These are phyloP conservation scores for Rhizoctonia solani DNA, from an alignment of 1,284 basidiomycete genomes.

Conservation along the genomic window DNA sequence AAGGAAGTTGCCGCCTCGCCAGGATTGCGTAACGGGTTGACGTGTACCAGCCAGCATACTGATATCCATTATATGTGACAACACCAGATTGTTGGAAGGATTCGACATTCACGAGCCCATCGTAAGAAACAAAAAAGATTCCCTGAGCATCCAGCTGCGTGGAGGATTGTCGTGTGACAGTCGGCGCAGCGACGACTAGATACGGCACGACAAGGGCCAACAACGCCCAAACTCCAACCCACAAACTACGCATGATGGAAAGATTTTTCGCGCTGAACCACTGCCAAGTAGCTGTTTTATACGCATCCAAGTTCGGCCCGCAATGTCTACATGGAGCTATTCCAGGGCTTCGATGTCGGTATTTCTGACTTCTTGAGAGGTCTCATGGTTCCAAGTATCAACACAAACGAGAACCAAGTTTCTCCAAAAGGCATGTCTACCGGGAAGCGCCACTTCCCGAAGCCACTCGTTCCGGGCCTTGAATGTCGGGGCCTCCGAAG, in stretches of 20 bases:
- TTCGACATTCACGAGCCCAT: slow-evolving; percentile 36
- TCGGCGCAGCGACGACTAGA: slow-evolving; percentile 5
- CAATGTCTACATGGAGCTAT: slow-evolving; percentile 17
- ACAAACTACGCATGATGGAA: slow-evolving; percentile 4
- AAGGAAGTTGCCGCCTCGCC: slow-evolving; percentile 33
- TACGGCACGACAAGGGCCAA: neutral
- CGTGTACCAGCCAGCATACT: slow-evolving; percentile 38
- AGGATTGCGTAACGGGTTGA: slow-evolving; percentile 35
- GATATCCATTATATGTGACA: slow-evolving; percentile 36
- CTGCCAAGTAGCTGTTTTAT: neutral
- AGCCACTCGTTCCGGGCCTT: neutral
- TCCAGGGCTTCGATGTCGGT: neutral
- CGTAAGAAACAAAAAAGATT: slow-evolving; percentile 38
- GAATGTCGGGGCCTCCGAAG: neutral
- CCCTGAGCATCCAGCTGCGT: slow-evolving; percentile 26
- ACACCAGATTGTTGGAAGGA: slow-evolving; percentile 36
- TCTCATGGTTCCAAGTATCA: neutral
- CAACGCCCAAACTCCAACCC: neutral
- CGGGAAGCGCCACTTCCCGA: neutral
- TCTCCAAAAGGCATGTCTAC: neutral
- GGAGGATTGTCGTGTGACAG: slow-evolving; percentile 25
- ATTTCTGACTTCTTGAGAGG: slow-evolving; percentile 13
- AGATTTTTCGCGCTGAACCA: neutral
- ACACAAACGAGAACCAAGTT: neutral
- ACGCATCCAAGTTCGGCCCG: slow-evolving; percentile 13